Evolutionary conservation across 139 green algal genomes (phyloP), one percentile per base, ranked within the genome.

Genomic region (Volvox reticuliferus): DNA sequence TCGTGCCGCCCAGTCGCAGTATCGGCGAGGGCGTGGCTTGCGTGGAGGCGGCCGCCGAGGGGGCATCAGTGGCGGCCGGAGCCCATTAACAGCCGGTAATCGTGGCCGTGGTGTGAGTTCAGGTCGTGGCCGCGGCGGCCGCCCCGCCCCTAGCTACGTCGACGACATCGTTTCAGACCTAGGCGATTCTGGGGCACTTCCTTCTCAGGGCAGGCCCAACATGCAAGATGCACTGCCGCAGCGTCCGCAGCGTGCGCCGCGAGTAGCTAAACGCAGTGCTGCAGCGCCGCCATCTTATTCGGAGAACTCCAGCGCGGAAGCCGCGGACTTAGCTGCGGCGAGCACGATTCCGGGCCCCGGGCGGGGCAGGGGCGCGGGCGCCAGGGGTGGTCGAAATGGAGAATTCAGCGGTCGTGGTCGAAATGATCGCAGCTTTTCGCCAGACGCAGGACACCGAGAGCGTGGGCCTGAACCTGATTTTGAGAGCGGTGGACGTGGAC

Each of bases 331-430:
- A 35, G 36, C 65, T 24, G 78, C 36, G 2, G 37, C 26, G 76
- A 55, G 13, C 76, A 62, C 32, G 32, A 28, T 2, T 33, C 44
- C 24, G 65, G 65, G 65, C 12, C 19, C 78, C 5, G 78, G 78
- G 36, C 78, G 78, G 37, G 78, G 78, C 36, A 37, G 78, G 37
- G 78, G 78, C 1, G 24, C 37, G 17, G 37, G 78, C 17, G 37
- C 37, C 37, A 37, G 78, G 37, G 78, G 78, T 1, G 78, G 77
- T 5, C 77, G 77, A 79, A 35, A 22, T 32, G 73, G 75, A 24
- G 75, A 81, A 35, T 50, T 61, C 75, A 55, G 75, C 75, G 75
- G 75, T 20, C 75, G 75, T 24, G 75, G 75, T 35, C 75, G 75
- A 3, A 20, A 35, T 17, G 75, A 81, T 14, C 71, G 71, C 75